phyloP scores from a whole-genome alignment of 169 alveolate species.

The Plasmodium yoelii region DNA sequence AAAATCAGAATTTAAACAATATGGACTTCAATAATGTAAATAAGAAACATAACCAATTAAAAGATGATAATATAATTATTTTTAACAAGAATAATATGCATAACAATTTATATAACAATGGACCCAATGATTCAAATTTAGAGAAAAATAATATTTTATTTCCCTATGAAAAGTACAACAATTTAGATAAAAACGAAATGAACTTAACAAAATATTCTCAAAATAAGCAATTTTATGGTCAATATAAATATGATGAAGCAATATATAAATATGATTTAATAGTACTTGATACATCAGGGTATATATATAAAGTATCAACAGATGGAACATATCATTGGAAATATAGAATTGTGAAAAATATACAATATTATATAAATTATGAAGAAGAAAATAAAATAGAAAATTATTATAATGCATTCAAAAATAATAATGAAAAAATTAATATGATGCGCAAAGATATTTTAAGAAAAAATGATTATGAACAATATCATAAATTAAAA shows the following conservation, averaged over 20 bases:
- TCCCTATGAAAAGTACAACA: conserved; percentile 22
- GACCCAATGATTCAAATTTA: background rate
- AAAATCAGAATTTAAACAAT: no score
- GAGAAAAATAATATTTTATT: conserved; percentile 45
- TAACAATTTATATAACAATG: background rate
- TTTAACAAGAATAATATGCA: conserved; percentile 7
- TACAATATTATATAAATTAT: conserved; percentile 27
- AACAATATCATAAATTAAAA: conserved; percentile 30
- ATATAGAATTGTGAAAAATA: conserved; percentile 43
- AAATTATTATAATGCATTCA: conserved; percentile 12
- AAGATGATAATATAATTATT: conserved; percentile 20
- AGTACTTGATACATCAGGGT: conserved; percentile 62
- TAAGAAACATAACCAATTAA: background rate
- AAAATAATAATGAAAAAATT: background rate
- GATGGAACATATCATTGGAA: conserved; percentile 74
- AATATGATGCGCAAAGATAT: background rate
- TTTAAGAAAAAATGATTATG: conserved; percentile 16
- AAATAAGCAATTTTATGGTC: conserved; percentile 51
- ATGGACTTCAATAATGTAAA: background rate
- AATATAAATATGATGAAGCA: conserved; percentile 50
- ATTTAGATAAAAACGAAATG: conserved; percentile 15
- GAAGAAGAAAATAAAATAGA: conserved; percentile 13
- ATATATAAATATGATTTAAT: conserved; percentile 39
- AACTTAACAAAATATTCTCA: conserved; percentile 32
- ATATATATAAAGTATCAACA: conserved; percentile 71